Conservation (phyloP, 257 asterid genomes). For the Verbena officinalis region DNA sequence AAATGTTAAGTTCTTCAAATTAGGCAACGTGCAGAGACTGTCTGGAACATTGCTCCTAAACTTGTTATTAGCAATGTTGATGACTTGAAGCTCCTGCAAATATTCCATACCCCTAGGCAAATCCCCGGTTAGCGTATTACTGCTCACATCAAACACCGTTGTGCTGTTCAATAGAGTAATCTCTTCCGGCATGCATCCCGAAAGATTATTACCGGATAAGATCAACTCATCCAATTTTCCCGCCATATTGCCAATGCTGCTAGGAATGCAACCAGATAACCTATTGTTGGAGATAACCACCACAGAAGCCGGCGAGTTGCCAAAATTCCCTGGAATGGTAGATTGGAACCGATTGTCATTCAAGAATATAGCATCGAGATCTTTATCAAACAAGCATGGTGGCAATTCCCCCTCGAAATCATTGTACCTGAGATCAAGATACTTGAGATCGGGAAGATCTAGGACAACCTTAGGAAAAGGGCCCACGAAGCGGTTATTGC, state of each 20-base stretch:
- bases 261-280: conserved; percentile 59
- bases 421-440: conserved; percentile 76
- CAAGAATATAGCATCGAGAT: conserved; percentile 57
- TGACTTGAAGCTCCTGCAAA: conserved; percentile 46
- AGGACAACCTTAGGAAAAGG: conserved; percentile 68
- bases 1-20: conserved; percentile 46
- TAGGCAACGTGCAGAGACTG: conserved; percentile 45
- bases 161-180: conserved; percentile 45
- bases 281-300: conserved; percentile 53
- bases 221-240: conserved; percentile 51
- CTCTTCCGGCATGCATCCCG: conserved; percentile 68
- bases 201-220: conserved; percentile 40
- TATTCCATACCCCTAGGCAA: conserved; percentile 49
- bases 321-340: conserved; percentile 52
- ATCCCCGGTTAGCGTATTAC: conserved; percentile 48
- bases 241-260: conserved; percentile 54
- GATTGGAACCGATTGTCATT: conserved; percentile 58
- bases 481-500: conserved; percentile 92
- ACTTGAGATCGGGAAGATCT: conserved; percentile 57
- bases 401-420: conserved; percentile 87
- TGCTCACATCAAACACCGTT: conserved; percentile 44
- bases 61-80: conserved; percentile 43
- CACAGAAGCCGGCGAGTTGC: conserved; percentile 62
- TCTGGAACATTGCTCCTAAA: conserved; percentile 53
- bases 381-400: conserved; percentile 44